Evolutionary conservation across 2,329 filamentous ascomycete species (phyloP).

Genomic region (Herpotrichia juniperi): DNA sequence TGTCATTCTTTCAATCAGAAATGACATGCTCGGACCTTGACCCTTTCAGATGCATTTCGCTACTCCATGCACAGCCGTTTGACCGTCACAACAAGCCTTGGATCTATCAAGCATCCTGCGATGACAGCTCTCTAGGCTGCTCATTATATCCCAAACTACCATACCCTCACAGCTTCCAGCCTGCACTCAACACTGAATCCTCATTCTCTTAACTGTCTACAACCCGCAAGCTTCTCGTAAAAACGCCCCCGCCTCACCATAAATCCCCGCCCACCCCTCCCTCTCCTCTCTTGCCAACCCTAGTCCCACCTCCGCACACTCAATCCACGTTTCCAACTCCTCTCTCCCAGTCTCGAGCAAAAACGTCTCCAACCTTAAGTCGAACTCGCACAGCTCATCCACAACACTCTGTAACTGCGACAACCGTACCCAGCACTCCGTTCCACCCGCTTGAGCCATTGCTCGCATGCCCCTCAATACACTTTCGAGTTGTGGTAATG

Average conservation of each 20-base stretch:
- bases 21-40: too few species aligned
- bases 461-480: constrained; percentile 19
- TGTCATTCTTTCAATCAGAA: background rate
- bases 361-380: constrained; percentile 23
- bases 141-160: too few species aligned
- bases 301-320: constrained; percentile 13
- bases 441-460: constrained; percentile 16
- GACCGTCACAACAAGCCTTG: too few species aligned
- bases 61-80: too few species aligned
- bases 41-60: too few species aligned
- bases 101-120: too few species aligned
- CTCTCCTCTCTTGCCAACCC: constrained; percentile 16
- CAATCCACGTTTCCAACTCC: constrained; percentile 21
- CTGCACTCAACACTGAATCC: background rate
- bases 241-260: constrained; percentile 21
- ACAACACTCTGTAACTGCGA: constrained; percentile 19
- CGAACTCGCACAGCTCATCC: constrained; percentile 18
- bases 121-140: too few species aligned
- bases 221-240: background rate
- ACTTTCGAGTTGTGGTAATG: constrained; percentile 3
- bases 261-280: constrained; percentile 9
- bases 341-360: constrained; percentile 18
- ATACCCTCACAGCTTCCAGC: too few species aligned
- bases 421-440: constrained; percentile 16
- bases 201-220: background rate